Conservation (phyloP, 2,329 filamentous ascomycete genomes). For the Tolypocladium paradoxum region DNA sequence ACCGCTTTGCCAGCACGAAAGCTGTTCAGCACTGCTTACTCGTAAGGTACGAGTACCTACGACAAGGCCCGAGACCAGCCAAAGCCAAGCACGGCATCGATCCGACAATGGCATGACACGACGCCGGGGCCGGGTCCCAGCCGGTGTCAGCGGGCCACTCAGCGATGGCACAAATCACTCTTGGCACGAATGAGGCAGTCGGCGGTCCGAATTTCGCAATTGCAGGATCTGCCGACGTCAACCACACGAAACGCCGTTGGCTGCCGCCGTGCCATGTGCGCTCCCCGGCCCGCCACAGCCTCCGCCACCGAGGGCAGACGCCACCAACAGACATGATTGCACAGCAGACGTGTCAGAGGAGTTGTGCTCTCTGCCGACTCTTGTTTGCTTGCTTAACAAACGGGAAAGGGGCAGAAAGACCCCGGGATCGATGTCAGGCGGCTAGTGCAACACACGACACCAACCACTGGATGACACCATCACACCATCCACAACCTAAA, state of each 20-base stretch:
- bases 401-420: not conserved
- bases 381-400: not conserved
- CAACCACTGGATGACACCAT: constrained; percentile 8
- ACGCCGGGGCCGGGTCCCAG: not conserved
- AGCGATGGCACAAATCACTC: not conserved
- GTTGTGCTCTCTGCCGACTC: not conserved
- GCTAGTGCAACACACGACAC: constrained; percentile 4
- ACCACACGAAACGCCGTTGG: constrained; percentile 1
- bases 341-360: not conserved
- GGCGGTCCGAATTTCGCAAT: constrained; percentile 9
- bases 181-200: constrained; percentile 5
- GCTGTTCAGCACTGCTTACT: not conserved
- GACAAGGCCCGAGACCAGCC: not conserved
- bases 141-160: constrained; percentile 5
- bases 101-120: constrained; percentile 2
- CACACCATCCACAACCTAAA: constrained; percentile 1
- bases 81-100: not conserved
- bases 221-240: constrained; percentile 3
- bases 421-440: constrained; percentile 1
- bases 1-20: not conserved
- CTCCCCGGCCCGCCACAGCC: constrained; percentile 1
- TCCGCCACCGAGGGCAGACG: not conserved
- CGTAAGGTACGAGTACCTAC: too few relatives aligned
- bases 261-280: constrained; percentile 1
- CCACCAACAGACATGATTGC: not conserved